phyloP scores from a whole-genome alignment of 805 yeast species.

The Priceomyces melissophilus region DNA sequence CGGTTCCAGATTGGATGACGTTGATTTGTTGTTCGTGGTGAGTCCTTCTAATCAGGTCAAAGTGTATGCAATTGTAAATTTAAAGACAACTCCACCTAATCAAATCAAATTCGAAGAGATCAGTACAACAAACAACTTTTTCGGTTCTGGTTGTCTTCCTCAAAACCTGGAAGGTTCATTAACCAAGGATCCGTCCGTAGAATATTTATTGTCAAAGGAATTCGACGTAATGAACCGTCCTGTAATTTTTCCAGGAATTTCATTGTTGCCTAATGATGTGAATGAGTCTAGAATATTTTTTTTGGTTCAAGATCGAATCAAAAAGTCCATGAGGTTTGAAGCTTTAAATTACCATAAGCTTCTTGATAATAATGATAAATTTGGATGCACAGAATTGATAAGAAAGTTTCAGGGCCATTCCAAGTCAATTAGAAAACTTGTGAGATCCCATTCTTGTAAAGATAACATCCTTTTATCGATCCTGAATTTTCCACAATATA shows the following conservation, averaged over 20 bases:
- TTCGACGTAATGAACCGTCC: slow-evolving; percentile 9
- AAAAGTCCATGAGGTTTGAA: slow-evolving; percentile 29
- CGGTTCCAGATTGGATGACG: slow-evolving; percentile 8
- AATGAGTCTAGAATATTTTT: slow-evolving; percentile 10
- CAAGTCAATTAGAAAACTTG: slow-evolving; percentile 67
- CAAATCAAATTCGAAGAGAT: slow-evolving; percentile 42
- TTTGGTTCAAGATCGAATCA: slow-evolving; percentile 35
- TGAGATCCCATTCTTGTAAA: slow-evolving; percentile 50
- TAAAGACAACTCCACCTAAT: slow-evolving; percentile 55
- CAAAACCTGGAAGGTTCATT: background rate
- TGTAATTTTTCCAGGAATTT: slow-evolving; percentile 3
- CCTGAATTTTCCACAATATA: slow-evolving; percentile 35
- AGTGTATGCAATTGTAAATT: slow-evolving; percentile 47
- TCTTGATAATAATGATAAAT: background rate
- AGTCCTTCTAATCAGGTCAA: slow-evolving; percentile 40
- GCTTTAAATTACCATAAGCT: slow-evolving; percentile 13
- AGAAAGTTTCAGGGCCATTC: slow-evolving; percentile 80
- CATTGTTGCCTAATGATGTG: background rate
- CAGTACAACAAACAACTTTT: slow-evolving; percentile 9
- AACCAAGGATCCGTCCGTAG: slow-evolving; percentile 1
- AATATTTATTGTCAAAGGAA: slow-evolving; percentile 11
- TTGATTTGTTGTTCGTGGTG: slow-evolving; percentile 37
- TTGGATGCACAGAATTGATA: slow-evolving; percentile 14
- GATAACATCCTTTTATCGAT: slow-evolving; percentile 32
- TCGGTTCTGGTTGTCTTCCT: slow-evolving; percentile 14